Percentiles rank a stretch among this genome's conserved stretches.
These are phyloP conservation scores for Penicillium taxi DNA, from an alignment of 495 filamentous ascomycete species.

Conservation along the genomic window DNA sequence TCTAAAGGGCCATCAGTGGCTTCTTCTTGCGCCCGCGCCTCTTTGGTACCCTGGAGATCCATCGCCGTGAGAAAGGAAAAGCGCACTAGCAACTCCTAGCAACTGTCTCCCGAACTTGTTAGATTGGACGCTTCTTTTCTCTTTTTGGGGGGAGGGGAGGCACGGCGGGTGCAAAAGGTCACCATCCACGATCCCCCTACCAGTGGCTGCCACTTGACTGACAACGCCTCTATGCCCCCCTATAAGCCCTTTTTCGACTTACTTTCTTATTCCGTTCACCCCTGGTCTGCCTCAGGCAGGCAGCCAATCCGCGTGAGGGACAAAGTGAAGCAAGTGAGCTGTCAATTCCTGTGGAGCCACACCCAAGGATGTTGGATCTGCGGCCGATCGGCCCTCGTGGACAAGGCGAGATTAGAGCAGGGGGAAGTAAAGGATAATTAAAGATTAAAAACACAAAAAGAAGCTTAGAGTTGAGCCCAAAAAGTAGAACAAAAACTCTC, in stretches of 20 bases:
- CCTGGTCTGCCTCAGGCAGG: slow-evolving; percentile 28
- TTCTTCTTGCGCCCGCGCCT: slow-evolving; percentile 38
- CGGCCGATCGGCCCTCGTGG: slow-evolving; percentile 21
- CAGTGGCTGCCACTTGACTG: too few relatives aligned
- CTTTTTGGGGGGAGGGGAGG: too few relatives aligned
- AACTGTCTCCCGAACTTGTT: too few relatives aligned
- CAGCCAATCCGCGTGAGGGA: slow-evolving; percentile 24
- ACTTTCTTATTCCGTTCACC: slow-evolving; percentile 9
- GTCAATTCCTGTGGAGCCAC: slow-evolving; percentile 24
- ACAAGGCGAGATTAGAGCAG: slow-evolving; percentile 1
- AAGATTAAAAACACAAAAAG: not conserved
- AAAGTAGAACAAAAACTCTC: not conserved
- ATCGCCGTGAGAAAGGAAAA: slow-evolving; percentile 16
- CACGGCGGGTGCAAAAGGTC: too few relatives aligned
- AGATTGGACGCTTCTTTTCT: too few relatives aligned
- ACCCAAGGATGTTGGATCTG: slow-evolving; percentile 17
- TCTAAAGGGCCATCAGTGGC: slow-evolving; percentile 34
- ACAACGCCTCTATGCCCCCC: too few relatives aligned
- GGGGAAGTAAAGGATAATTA: slow-evolving; percentile 1
- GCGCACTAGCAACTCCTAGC: too few relatives aligned
- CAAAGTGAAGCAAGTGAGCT: slow-evolving; percentile 30
- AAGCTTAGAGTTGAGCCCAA: not conserved
- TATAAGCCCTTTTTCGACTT: too few relatives aligned
- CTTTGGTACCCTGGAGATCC: slow-evolving; percentile 43
- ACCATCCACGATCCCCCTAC: too few relatives aligned